Base-by-base conservation (phyloP, 2,329 filamentous ascomycete genomes). In the Byssochlamys sp. region DNA sequence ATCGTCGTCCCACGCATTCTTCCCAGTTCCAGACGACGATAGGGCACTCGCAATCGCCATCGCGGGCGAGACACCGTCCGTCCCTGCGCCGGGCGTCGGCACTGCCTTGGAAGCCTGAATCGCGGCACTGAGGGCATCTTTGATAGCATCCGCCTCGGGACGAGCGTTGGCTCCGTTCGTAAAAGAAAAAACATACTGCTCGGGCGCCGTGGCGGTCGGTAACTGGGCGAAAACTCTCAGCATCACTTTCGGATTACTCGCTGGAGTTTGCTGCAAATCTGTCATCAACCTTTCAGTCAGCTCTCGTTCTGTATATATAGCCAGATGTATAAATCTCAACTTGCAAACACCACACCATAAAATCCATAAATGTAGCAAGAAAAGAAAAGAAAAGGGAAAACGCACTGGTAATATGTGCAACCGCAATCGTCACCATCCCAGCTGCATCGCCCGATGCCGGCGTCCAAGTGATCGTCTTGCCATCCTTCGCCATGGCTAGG, bases 181-280 rank as follows among this genome's bases (percentile, higher is more conserved):
- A 75, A 99, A 97, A 62, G 89, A 87, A 72, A 99, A 96, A 53
- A 92, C 84, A 70, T 95, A 90, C 56, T 85, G 83, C 52, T 86
- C 81, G 19, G 89, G 77, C 2, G 67, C 61, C 4, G 59, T 66
- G 10, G 66, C 65, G 14, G 67, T 59, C 35, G 83, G 74, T 49
- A 83, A 75, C 70, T 91, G 88, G 61, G 88, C 88, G 65, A 96
- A 89, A 57, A 99, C 87, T 73, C 94, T 96, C 59, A 97, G 82
- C 81, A 96, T 96, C 55, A 95, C 91, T 79, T 96, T 96, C 19
- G 90, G 79, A 35, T 84, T 86, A n/a, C 81, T 86, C 59, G 90
- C 90, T 11, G 94, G 91, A 0, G 94, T 97, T 72, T 97, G 92
- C 73, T 99, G 92, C 53, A 99, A 83, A 75, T 97, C 90, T 94